A percentile compares a stretch with the other conserved stretches of the same genome.
These are phyloP conservation scores for Suhomyces canberraensis DNA, from an alignment of 805 yeast genomes.

Conservation along the genomic window DNA sequence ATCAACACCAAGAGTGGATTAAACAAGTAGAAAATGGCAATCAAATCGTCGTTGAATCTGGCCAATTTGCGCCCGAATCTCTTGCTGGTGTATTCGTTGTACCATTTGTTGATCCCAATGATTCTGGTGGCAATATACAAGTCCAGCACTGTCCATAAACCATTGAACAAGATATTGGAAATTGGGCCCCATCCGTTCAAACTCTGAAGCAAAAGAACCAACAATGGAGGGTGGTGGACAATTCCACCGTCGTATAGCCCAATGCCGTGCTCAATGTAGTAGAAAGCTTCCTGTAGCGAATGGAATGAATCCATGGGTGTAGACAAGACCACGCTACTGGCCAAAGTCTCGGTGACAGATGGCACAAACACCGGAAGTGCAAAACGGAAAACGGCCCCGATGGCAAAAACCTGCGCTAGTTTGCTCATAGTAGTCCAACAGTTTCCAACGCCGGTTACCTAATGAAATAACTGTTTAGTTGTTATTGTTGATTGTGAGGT, in stretches of 20 bases:
- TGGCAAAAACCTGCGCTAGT: constrained; percentile 17
- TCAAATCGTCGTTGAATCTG: constrained; percentile 39
- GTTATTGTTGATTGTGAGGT: background rate
- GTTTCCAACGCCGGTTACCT: background rate
- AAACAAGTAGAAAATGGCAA: constrained; percentile 65
- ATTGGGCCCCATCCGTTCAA: constrained; percentile 20
- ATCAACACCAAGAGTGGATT: constrained; percentile 79
- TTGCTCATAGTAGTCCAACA: constrained; percentile 17
- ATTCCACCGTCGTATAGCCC: constrained; percentile 82
- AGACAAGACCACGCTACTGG: constrained; percentile 54
- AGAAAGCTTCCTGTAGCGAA: constrained; percentile 35
- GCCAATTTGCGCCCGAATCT: constrained; percentile 8
- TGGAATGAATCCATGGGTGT: constrained; percentile 74
- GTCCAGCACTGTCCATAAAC: constrained; percentile 60
- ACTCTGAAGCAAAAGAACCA: constrained; percentile 50
- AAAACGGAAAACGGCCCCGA: constrained; percentile 34
- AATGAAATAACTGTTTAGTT: background rate
- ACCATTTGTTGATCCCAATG: constrained; percentile 46
- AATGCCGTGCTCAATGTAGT: constrained; percentile 44
- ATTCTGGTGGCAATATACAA: constrained; percentile 53
- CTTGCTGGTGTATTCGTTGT: constrained; percentile 21
- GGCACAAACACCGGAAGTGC: constrained; percentile 36
- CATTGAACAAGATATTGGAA: constrained; percentile 20
- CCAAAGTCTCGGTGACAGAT: constrained; percentile 21
- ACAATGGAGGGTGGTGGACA: constrained; percentile 79